These are phyloP conservation scores for Tubosaeta sp. DNA, from an alignment of 768 basidiomycete genomes.

Conservation along the genomic window DNA sequence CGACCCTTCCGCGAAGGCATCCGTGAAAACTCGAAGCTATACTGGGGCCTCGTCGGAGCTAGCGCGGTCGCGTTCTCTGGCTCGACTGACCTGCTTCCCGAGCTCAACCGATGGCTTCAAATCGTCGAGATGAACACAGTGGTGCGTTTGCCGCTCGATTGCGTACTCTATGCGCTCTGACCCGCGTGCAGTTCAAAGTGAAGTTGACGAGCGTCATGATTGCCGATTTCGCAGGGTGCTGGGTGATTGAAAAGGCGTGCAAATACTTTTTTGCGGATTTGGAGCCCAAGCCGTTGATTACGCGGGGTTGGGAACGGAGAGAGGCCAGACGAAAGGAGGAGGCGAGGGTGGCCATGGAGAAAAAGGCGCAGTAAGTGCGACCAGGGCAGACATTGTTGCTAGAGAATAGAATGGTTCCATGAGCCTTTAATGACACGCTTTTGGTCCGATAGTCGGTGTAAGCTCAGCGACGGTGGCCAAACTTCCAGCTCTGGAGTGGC, in stretches of 20 bases:
- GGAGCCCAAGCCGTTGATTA: slow-evolving; percentile 81
- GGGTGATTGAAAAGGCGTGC: slow-evolving; percentile 74
- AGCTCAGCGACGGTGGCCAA: too few relatives aligned
- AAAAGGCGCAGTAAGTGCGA: slow-evolving; percentile 33
- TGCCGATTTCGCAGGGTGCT: slow-evolving; percentile 86
- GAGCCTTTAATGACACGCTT: not conserved
- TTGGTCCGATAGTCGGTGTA: too few relatives aligned
- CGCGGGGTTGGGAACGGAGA: slow-evolving; percentile 75
- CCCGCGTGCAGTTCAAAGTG: slow-evolving; percentile 66
- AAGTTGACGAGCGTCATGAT: slow-evolving; percentile 78
- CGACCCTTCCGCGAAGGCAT: slow-evolving; percentile 99
- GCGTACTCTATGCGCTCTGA: not conserved
- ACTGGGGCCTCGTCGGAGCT: slow-evolving; percentile 88
- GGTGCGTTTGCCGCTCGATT: slow-evolving; percentile 46
- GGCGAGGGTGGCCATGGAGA: slow-evolving; percentile 31
- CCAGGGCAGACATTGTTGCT: not conserved
- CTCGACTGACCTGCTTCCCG: slow-evolving; percentile 91
- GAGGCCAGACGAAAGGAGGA: slow-evolving; percentile 54
- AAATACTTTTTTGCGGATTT: slow-evolving; percentile 86
- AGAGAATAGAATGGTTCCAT: not conserved
- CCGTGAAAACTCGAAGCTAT: slow-evolving; percentile 90
- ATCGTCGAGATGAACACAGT: slow-evolving; percentile 81
- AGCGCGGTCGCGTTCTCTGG: slow-evolving; percentile 90
- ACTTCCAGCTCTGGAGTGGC: too few relatives aligned
- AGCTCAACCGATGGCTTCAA: slow-evolving; percentile 94